Percentiles rank a stretch among this genome's conserved stretches.
phyloP scores from a whole-genome alignment of 176 grass and related monocot genomes.

The Ensete ventricosum region DNA sequence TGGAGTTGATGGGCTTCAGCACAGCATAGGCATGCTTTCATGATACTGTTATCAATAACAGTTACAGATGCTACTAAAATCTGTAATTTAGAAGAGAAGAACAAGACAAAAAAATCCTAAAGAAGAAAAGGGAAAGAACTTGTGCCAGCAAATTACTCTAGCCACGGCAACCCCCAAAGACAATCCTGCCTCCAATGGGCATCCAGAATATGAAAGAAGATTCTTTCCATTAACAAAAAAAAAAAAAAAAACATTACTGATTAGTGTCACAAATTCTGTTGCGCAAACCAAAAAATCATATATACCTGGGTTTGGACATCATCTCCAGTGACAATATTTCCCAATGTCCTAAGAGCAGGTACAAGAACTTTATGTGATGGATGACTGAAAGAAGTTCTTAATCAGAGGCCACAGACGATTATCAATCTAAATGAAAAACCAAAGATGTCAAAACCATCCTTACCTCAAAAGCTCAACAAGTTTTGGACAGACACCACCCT shows the following conservation, averaged over 20 bases:
- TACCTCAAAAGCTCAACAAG: conserved; percentile 69
- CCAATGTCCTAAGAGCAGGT: conserved; percentile 39
- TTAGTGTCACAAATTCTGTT: not conserved
- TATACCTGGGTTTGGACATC: conserved; percentile 53
- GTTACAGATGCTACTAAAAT: too few relatives aligned
- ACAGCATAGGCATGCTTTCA: too few relatives aligned
- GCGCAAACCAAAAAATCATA: conserved; percentile 1
- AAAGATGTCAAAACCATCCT: conserved; percentile 19
- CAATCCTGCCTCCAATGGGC: too few relatives aligned
- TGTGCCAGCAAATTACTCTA: too few relatives aligned
- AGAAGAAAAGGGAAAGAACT: too few relatives aligned
- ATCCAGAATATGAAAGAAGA: too few relatives aligned
- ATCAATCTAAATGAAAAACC: not conserved
- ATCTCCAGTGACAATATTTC: conserved; percentile 57
- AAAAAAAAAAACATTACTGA: not conserved
- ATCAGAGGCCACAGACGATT: not conserved
- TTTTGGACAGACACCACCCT: conserved; percentile 38
- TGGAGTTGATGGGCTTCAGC: too few relatives aligned
- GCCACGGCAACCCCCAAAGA: too few relatives aligned
- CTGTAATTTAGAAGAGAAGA: too few relatives aligned
- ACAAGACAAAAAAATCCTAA: too few relatives aligned
- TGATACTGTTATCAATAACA: too few relatives aligned
- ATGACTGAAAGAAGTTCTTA: conserved; percentile 27
- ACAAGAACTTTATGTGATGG: conserved; percentile 47
- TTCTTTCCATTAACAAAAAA: too few relatives aligned